Evolutionary conservation across 768 basidiomycete genomes (phyloP).

Genomic region (Brasilioporus rufonigricans): DNA sequence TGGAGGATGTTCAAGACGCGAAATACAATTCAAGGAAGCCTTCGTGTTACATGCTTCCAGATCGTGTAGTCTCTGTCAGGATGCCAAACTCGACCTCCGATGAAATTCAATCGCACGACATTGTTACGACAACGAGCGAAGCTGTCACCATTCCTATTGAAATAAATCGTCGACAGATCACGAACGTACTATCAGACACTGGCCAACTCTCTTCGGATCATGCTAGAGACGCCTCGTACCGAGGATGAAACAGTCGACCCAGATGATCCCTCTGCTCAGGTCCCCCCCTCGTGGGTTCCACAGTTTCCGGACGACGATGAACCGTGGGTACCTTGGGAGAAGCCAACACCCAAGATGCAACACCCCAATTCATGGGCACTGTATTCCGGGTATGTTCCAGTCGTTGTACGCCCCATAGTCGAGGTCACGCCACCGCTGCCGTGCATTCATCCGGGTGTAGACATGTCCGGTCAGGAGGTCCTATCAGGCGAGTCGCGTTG

Average conservation of each 20-base stretch:
- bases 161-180: not conserved
- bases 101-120: not conserved
- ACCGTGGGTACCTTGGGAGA: no score
- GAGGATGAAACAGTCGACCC: no score
- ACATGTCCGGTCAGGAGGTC: slow-evolving; percentile 1
- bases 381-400: not conserved
- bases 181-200: slow-evolving; percentile 11
- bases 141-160: slow-evolving; percentile 4
- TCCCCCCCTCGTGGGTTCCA: no score
- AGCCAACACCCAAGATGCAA: not conserved
- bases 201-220: slow-evolving; percentile 3
- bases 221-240: no score
- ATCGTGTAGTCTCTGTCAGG: no score
- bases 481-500: not conserved
- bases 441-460: no score
- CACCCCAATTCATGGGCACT: not conserved
- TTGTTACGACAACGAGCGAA: slow-evolving; percentile 8
- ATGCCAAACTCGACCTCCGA: no score
- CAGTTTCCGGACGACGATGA: no score
- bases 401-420: not conserved
- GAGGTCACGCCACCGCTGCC: not conserved
- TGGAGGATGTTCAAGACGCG: no score
- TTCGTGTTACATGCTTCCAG: no score
- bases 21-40: no score
- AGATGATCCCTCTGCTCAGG: no score